Conservation (phyloP, 169 alveolate species). For the Plasmodium vinckei region DNA sequence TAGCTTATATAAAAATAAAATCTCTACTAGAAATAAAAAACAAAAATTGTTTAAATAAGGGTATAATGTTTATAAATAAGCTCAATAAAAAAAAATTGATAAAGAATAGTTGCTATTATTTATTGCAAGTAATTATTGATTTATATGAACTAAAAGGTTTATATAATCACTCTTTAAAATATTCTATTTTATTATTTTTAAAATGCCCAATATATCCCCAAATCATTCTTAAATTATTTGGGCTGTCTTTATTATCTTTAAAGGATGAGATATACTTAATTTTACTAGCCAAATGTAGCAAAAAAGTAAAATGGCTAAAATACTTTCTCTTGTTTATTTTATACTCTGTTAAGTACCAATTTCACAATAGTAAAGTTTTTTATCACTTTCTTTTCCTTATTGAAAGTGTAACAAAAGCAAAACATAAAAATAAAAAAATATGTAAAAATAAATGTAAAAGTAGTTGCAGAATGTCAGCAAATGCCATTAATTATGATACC, state of each 20-base stretch:
- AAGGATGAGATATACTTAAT: slow-evolving; percentile 52
- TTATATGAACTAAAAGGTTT: slow-evolving; percentile 66
- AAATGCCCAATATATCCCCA: slow-evolving; percentile 56
- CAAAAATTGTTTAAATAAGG: slow-evolving; percentile 43
- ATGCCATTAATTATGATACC: background rate
- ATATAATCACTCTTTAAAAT: slow-evolving; percentile 24
- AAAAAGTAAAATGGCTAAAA: slow-evolving; percentile 48
- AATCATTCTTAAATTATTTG: slow-evolving; percentile 45
- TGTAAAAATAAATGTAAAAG: background rate
- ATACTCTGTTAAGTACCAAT: slow-evolving; percentile 61
- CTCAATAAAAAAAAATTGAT: slow-evolving; percentile 42
- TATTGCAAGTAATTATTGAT: slow-evolving; percentile 42
- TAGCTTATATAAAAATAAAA: slow-evolving; percentile 66
- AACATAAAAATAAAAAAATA: slow-evolving; percentile 6
- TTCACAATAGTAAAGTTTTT: slow-evolving; percentile 24
- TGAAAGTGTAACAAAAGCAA: slow-evolving; percentile 29
- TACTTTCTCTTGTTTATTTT: slow-evolving; percentile 59
- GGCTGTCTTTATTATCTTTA: slow-evolving; percentile 58
- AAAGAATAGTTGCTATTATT: slow-evolving; percentile 48
- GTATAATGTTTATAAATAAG: slow-evolving; percentile 36
- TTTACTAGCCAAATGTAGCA: slow-evolving; percentile 47
- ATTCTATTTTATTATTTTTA: slow-evolving; percentile 56
- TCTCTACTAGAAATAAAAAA: slow-evolving; percentile 34
- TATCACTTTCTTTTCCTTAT: slow-evolving; percentile 34
- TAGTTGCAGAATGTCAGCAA: background rate